Evolutionary conservation across 1,284 basidiomycete genomes (phyloP).

Genomic region (Microbotryomycetes sp.): DNA sequence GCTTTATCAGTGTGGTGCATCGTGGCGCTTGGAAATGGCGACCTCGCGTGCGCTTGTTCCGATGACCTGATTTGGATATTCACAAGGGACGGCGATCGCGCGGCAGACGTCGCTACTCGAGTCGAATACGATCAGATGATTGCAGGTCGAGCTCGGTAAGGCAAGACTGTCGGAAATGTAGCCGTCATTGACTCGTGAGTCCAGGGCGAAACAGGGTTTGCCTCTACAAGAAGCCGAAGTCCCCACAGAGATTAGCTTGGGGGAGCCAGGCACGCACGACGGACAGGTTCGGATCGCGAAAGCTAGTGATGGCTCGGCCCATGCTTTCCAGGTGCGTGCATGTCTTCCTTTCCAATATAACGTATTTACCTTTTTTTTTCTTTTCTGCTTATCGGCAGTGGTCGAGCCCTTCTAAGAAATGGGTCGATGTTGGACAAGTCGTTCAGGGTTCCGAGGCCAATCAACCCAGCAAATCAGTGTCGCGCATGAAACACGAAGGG

Average conservation of each 20-base stretch:
- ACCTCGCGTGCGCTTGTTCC: constrained; percentile 82
- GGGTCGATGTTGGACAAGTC: constrained; percentile 92
- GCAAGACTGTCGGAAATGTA: background rate
- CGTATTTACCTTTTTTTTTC: background rate
- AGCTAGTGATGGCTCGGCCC: constrained; percentile 49
- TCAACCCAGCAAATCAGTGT: background rate
- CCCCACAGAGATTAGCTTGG: background rate
- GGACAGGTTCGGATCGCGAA: constrained; percentile 88
- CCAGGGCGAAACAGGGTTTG: background rate
- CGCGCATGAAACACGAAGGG: constrained; percentile 49
- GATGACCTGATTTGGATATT: constrained; percentile 85
- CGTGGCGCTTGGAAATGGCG: constrained; percentile 72
- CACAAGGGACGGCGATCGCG: constrained; percentile 61
- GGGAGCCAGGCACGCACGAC: constrained; percentile 62
- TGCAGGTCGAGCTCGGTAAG: no score
- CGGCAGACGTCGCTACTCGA: constrained; percentile 56
- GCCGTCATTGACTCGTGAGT: background rate
- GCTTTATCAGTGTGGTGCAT: constrained; percentile 89
- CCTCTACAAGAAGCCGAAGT: background rate
- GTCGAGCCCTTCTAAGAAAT: constrained; percentile 59
- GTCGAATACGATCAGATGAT: constrained; percentile 29
- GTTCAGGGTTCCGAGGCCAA: constrained; percentile 68
- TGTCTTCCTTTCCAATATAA: background rate
- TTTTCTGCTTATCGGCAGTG: constrained; percentile 48
- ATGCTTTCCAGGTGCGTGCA: constrained; percentile 68